Percentiles rank a stretch among this genome's conserved stretches.
phyloP scores from a whole-genome alignment of 305 asterid species.

The Withania somnifera region DNA sequence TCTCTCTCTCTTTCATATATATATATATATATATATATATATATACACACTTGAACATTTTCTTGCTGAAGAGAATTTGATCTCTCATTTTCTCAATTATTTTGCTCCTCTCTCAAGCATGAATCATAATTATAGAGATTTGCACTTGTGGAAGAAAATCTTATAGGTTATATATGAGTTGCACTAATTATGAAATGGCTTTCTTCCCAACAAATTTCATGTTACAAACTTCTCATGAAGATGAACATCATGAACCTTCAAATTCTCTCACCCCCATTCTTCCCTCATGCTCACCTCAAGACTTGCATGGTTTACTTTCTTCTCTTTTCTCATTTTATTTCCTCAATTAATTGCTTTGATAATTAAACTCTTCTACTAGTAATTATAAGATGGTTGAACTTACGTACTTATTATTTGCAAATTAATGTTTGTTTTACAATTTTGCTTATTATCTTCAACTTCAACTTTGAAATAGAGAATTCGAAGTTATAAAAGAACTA shows the following conservation, averaged over 20 bases:
- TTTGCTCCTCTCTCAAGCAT: background rate
- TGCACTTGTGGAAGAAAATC: background rate
- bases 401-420: background rate
- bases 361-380: background rate
- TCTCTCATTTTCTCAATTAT: background rate
- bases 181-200: conserved; percentile 26
- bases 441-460: background rate
- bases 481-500: too few species aligned
- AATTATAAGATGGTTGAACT: background rate
- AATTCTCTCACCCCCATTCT: conserved; percentile 27
- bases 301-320: conserved; percentile 22
- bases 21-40: too few species aligned
- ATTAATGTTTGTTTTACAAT: background rate
- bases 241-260: conserved; percentile 18
- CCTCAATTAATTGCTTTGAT: background rate
- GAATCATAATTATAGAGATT: conserved; percentile 8
- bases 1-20: too few species aligned
- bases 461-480: background rate
- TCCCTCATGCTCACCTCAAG: conserved; percentile 24
- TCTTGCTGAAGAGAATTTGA: background rate
- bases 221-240: conserved; percentile 32
- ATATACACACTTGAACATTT: background rate
- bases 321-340: background rate
- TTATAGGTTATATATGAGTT: conserved; percentile 28
- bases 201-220: conserved; percentile 42